These are phyloP conservation scores for Tylopilus sp. DNA, from an alignment of 768 basidiomycete genomes.

Conservation along the genomic window DNA sequence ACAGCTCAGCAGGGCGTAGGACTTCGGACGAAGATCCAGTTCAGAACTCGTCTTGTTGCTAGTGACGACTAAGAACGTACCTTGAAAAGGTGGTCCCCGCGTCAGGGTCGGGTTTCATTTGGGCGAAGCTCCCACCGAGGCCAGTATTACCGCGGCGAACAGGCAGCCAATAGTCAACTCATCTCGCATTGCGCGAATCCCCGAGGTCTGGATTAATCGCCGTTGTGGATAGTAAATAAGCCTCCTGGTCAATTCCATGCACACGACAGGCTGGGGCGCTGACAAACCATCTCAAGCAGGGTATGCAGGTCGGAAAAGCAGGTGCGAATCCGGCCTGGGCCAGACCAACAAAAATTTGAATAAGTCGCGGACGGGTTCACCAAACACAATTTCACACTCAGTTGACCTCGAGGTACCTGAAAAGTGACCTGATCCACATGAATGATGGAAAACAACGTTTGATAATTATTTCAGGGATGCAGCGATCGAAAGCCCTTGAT, in stretches of 20 bases:
- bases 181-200: slow-evolving; percentile 22
- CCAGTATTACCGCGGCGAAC: slow-evolving; percentile 17
- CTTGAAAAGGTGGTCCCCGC: slow-evolving; percentile 8
- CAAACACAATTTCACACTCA: neutral
- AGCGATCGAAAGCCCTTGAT: slow-evolving; percentile 5
- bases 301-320: neutral
- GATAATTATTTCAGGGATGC: neutral
- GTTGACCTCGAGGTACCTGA: slow-evolving; percentile 5
- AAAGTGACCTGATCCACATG: slow-evolving; percentile 23
- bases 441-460: slow-evolving; percentile 4
- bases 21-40: slow-evolving; percentile 19
- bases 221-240: slow-evolving; percentile 14
- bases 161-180: slow-evolving; percentile 1
- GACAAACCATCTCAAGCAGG: neutral
- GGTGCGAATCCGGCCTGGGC: slow-evolving; percentile 12
- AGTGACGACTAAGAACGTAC: slow-evolving; percentile 23
- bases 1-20: slow-evolving; percentile 2
- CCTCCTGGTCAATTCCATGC: slow-evolving; percentile 2
- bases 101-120: slow-evolving; percentile 4
- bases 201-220: slow-evolving; percentile 20
- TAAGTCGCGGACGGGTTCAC: neutral
- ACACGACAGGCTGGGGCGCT: slow-evolving; percentile 9
- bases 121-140: slow-evolving; percentile 4
- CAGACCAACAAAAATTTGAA: neutral
- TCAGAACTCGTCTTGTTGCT: slow-evolving; percentile 24